Evolutionary conservation across 805 yeast genomes (phyloP), one percentile per base, ranked within the genome.

Genomic region (Candida insectorum): DNA sequence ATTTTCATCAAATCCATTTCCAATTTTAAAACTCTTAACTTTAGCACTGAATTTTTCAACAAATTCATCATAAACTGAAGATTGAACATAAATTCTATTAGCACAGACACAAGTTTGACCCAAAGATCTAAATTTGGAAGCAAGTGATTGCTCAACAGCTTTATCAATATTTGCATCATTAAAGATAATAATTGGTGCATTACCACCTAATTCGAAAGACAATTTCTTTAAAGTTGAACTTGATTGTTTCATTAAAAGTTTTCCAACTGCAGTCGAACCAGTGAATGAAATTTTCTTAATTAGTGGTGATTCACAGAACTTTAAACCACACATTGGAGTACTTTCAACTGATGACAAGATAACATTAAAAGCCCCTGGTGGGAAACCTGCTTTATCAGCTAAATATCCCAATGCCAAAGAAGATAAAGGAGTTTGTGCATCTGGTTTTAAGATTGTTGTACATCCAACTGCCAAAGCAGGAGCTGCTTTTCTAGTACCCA

Each of bases 31-130:
- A 27, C 59, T 36, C 15, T 53, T 38, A 3, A 77, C 81, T 38
- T 60, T 68, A 5, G 52, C 73, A 7, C 69, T 62, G 34, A 84
- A 65, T 46, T 58, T 68, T 28, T 56, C 52, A 6, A 74, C 60
- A 45, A 83, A 81, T 48, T 74, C 67, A 34, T 80, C 86, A 48
- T 83, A 79, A n/a, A 85, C 54, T 8, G 64, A 62, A 27, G 67
- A 71, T 49, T 85, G 93, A 21, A 83, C 71, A 50, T 70, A 83
- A 29, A 83, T 54, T 50, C 89, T 69, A 59, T 82, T 82, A 28
- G 88, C 87, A 54, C 88, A 81, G 25, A 82, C 82, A 60, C 94
- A 85, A 4, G 89, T 82, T 59, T 84, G 93, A 40, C 93, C 93
- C 26, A 81, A 71, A 17, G 82, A 81, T 53, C 93, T 71, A 60